These are phyloP conservation scores for Saccharum officinarum DNA, from an alignment of 176 grass and related monocot species.

Conservation along the genomic window DNA sequence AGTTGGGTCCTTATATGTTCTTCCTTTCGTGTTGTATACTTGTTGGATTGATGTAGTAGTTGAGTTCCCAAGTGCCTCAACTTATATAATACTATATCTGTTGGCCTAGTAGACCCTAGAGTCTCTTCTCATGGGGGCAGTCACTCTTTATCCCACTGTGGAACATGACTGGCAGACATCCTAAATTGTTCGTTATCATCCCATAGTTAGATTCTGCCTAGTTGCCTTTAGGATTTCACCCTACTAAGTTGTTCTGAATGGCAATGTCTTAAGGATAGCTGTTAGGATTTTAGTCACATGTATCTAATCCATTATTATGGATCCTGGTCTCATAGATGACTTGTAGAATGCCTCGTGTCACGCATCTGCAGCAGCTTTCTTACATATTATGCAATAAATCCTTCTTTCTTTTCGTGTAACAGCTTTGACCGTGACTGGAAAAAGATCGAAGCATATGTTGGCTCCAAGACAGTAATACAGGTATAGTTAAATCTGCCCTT, in stretches of 20 bases:
- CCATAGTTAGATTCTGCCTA: not conserved
- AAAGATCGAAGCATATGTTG: constrained; percentile 70
- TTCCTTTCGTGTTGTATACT: not conserved
- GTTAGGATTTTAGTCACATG: too few species aligned
- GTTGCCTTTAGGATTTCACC: not conserved
- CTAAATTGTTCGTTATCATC: not conserved
- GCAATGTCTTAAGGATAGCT: not conserved
- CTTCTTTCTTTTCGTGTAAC: not conserved
- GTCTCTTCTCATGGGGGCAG: not conserved
- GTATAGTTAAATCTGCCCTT: constrained; percentile 30
- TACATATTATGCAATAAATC: not conserved
- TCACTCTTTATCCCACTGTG: not conserved
- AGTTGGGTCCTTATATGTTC: not conserved
- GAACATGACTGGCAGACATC: too few species aligned
- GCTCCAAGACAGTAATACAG: constrained; percentile 85
- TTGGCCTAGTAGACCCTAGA: not conserved
- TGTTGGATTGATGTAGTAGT: not conserved
- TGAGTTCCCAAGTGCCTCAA: not conserved
- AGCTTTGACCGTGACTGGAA: constrained; percentile 89
- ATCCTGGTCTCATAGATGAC: not conserved
- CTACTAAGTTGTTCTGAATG: not conserved
- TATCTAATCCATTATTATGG: not conserved
- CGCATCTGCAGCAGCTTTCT: not conserved
- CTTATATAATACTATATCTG: not conserved
- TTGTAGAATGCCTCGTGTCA: not conserved